Evolutionary conservation across 495 filamentous ascomycete genomes (phyloP), one percentile per base, ranked within the genome.

Genomic region (Aspergillus heteromorphus): DNA sequence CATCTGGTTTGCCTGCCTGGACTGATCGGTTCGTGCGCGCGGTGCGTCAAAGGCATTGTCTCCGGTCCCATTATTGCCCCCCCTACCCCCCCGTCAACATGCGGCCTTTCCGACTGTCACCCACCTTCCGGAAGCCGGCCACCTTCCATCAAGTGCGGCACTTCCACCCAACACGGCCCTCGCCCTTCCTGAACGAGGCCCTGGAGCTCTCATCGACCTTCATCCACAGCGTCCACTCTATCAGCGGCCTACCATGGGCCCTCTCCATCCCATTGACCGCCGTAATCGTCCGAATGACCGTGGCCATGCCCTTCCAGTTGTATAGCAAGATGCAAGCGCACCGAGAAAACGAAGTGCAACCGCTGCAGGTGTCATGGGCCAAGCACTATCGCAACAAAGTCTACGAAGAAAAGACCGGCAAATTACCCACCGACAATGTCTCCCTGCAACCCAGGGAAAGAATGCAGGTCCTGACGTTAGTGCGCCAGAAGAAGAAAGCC

Each of bases 261-360:
- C 60, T 80, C 8, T 78, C 83, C 21, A 80, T 96, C 49, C 90
- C 91, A 0, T 73, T 88, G 50, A 75, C 87, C 0, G 87, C 89
- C 1, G 49, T 90, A 2, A 34, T 80, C 43, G 70, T 92, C 45
- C 84, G 84, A 51, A 72, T 77, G 27, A 48, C 73, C 29, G 63
- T 86, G 59, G 81, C 83, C 40, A 61, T 85, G 3, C 88, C 87
- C 0, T 54, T 87, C 2, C 69, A 78, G 17, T 58, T 83, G 38
- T 89, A 83, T 65, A 68, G 60, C 48, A 71, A 51, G 75, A 69
- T 51, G 54, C 53, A 54, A 62, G 75, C 49, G 18, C 63, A 57
- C 59, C 75, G 57, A 72, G 73, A 60, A 75, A 73, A 23, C 43
- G 62, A 69, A 13, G 64, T 88, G 6, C 34, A 38, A 0, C 84